Conservation (phyloP, 768 basidiomycete genomes). For the Phanerochaete sordida region DNA sequence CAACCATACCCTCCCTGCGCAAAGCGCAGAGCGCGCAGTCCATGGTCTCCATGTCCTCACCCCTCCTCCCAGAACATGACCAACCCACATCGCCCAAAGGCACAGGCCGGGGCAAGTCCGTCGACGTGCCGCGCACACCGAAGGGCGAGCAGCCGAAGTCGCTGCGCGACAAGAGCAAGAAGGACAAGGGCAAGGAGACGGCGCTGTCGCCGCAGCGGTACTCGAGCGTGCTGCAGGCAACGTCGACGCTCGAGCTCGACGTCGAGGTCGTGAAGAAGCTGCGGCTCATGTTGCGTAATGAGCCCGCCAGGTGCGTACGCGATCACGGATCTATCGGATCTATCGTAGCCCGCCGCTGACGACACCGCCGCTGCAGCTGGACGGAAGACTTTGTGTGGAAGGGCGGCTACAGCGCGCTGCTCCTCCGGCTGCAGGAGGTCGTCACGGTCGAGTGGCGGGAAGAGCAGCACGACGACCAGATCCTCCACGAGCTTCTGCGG, state of each 20-base stretch:
- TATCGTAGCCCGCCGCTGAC: background rate
- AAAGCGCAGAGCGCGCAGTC: slow-evolving; percentile 74
- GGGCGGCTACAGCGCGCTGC: slow-evolving; percentile 82
- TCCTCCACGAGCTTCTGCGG: slow-evolving; percentile 86
- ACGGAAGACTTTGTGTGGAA: slow-evolving; percentile 78
- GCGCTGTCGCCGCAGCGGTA: slow-evolving; percentile 57
- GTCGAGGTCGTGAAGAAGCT: slow-evolving; percentile 86
- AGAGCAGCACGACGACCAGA: slow-evolving; percentile 96
- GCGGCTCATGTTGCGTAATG: slow-evolving; percentile 82
- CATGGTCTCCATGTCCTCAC: slow-evolving; percentile 31
- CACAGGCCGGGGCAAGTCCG: slow-evolving; percentile 1
- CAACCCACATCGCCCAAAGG: slow-evolving; percentile 15
- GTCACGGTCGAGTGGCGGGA: slow-evolving; percentile 98
- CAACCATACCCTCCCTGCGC: slow-evolving; percentile 56
- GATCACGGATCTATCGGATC: background rate
- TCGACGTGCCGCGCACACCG: background rate
- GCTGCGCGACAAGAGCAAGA: slow-evolving; percentile 48
- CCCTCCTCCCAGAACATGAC: background rate
- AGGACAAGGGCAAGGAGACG: slow-evolving; percentile 20
- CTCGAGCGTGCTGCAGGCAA: slow-evolving; percentile 61
- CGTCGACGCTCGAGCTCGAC: slow-evolving; percentile 76
- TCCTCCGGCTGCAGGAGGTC: slow-evolving; percentile 85
- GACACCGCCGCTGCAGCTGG: slow-evolving; percentile 54
- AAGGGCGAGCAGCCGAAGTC: slow-evolving; percentile 35
- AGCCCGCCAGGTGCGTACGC: slow-evolving; percentile 68